A percentile compares a stretch with the other conserved stretches of the same genome.
These are phyloP conservation scores for Russula abietina DNA, from an alignment of 768 basidiomycete species.

Conservation along the genomic window DNA sequence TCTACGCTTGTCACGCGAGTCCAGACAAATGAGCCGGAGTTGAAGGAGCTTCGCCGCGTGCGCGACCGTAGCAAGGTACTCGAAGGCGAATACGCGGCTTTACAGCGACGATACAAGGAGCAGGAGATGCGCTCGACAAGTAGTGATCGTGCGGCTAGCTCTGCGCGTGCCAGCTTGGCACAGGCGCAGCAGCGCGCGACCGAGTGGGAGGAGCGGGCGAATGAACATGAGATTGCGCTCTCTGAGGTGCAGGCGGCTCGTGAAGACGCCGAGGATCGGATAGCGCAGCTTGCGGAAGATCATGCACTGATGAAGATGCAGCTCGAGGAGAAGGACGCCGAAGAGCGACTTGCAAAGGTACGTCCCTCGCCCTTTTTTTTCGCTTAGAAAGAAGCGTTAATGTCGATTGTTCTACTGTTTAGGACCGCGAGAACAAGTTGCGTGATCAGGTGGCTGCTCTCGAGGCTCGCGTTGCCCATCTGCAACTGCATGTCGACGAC, in stretches of 20 bases:
- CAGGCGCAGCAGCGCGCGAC: conserved; percentile 72
- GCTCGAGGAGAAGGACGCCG: conserved; percentile 69
- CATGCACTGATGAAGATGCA: conserved; percentile 60
- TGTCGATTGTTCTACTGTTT: conserved; percentile 8
- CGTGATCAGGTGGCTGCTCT: conserved; percentile 60
- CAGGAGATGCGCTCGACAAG: conserved; percentile 56
- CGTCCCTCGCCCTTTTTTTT: conserved; percentile 1
- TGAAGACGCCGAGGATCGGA: conserved; percentile 61
- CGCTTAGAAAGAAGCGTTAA: conserved; percentile 3
- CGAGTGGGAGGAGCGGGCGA: conserved; percentile 78
- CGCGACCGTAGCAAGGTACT: conserved; percentile 52
- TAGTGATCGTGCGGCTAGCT: conserved; percentile 51
- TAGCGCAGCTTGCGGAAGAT: conserved; percentile 64
- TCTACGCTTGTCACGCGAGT: conserved; percentile 45
- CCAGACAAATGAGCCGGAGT: conserved; percentile 63
- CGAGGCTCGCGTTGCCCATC: conserved; percentile 51
- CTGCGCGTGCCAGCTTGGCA: conserved; percentile 56
- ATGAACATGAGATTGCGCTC: conserved; percentile 60
- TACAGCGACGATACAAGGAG: conserved; percentile 72
- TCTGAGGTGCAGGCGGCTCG: conserved; percentile 54
- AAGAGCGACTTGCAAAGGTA: conserved; percentile 64
- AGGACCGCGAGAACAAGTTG: conserved; percentile 69
- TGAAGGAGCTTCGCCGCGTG: conserved; percentile 59
- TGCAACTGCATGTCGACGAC: conserved; percentile 34
- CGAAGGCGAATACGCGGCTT: conserved; percentile 58